A percentile compares a stretch with the other conserved stretches of the same genome.
Conservation (phyloP, 1,284 basidiomycete genomes). For the Cryptococcus deneoformans region DNA sequence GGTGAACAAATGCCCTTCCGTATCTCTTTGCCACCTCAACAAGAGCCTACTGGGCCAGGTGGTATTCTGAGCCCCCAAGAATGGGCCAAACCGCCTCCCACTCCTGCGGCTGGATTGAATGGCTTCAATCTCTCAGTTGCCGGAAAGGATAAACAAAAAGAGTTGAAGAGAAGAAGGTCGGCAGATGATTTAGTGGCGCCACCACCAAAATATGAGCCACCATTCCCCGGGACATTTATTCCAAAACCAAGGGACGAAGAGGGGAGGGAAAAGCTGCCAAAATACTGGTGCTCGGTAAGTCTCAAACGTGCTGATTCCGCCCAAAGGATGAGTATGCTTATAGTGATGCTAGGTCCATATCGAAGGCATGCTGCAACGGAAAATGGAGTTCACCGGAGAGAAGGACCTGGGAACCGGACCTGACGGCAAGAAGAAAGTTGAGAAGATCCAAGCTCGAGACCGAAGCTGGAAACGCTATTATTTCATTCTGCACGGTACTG, state of each 20-base stretch:
- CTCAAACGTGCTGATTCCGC: not conserved
- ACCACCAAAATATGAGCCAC: constrained; percentile 50
- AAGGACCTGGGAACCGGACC: not conserved
- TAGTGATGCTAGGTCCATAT: constrained; percentile 62
- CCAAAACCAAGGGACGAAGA: constrained; percentile 61
- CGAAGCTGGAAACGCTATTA: constrained; percentile 87
- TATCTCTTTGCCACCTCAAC: not conserved
- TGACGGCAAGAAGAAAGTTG: constrained; percentile 44
- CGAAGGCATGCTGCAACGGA: constrained; percentile 79
- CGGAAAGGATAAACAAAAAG: constrained; percentile 7
- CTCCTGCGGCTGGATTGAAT: constrained; percentile 33
- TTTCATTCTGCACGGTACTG: constrained; percentile 90
- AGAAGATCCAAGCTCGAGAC: constrained; percentile 82
- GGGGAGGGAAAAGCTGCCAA: constrained; percentile 74
- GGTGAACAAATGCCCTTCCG: constrained; percentile 18
- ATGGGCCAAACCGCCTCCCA: constrained; percentile 43
- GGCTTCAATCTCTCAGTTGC: constrained; percentile 24
- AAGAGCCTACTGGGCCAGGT: not conserved
- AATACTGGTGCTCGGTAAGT: constrained; percentile 68
- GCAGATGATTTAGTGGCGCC: constrained; percentile 48
- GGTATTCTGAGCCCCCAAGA: constrained; percentile 15
- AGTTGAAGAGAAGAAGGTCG: constrained; percentile 48
- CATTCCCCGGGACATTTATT: constrained; percentile 37
- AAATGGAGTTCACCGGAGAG: constrained; percentile 77
- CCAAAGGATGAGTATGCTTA: not conserved